Conservation (phyloP, 164 flowering plant genomes). For the Pachysandra terminalis region DNA sequence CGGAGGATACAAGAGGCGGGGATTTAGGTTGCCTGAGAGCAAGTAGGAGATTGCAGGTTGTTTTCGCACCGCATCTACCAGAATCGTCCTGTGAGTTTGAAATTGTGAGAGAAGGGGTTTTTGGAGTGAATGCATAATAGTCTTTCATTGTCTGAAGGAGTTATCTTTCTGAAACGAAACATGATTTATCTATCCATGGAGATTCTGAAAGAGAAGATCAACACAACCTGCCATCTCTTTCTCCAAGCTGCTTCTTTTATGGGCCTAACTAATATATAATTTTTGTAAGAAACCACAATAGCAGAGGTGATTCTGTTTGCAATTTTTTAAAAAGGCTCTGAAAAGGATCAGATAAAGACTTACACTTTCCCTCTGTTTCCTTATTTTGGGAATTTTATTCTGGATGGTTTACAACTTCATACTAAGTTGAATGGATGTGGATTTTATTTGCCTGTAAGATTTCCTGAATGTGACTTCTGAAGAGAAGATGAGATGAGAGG, state of each 20-base stretch:
- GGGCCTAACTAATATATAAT: too few species aligned
- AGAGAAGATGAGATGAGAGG: background rate
- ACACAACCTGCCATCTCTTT: too few species aligned
- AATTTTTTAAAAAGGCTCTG: too few species aligned
- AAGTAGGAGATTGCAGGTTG: conserved; percentile 61
- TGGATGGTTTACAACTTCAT: background rate
- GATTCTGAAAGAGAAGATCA: background rate
- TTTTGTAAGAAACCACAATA: too few species aligned
- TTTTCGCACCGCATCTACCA: conserved; percentile 90
- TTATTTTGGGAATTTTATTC: too few species aligned
- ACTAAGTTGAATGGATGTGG: too few species aligned
- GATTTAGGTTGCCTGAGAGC: conserved; percentile 14
- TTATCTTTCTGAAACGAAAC: background rate
- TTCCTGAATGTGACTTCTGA: too few species aligned
- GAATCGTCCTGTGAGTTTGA: conserved; percentile 59
- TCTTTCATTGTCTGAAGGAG: background rate
- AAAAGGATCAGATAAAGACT: too few species aligned
- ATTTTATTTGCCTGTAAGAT: too few species aligned
- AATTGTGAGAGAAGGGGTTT: conserved; percentile 67
- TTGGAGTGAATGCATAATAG: conserved; percentile 39
- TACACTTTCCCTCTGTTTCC: background rate
- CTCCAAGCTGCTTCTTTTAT: too few species aligned
- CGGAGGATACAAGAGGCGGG: conserved; percentile 14
- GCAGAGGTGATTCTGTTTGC: too few species aligned
- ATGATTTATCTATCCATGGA: background rate